Conservation (phyloP, 352 stramenopile genomes). For the Saprolegnia parasitica region DNA sequence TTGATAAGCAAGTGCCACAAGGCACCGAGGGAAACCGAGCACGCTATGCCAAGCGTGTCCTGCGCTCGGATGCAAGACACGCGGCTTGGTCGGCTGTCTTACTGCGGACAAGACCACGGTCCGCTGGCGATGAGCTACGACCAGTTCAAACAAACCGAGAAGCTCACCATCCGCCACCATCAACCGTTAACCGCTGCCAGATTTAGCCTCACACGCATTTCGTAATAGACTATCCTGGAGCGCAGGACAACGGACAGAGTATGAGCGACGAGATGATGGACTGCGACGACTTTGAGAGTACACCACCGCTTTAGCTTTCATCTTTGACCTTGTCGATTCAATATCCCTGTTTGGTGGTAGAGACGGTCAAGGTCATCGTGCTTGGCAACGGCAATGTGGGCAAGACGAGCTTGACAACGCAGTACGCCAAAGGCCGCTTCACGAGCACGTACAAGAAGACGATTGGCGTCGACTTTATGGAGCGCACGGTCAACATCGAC, state of each 20-base stretch:
- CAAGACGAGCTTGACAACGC: slow-evolving; percentile 78
- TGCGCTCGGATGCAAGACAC: no score
- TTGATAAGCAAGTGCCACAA: no score
- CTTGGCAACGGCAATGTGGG: slow-evolving; percentile 81
- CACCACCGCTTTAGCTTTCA: slow-evolving; percentile 22
- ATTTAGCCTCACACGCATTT: not conserved
- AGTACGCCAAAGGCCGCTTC: slow-evolving; percentile 74
- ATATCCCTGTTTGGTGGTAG: no score
- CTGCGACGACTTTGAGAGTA: slow-evolving; percentile 74
- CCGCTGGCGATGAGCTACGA: no score
- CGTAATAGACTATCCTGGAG: not conserved
- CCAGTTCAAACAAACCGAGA: no score
- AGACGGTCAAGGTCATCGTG: slow-evolving; percentile 78
- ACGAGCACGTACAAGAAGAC: slow-evolving; percentile 82
- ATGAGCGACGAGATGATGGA: slow-evolving; percentile 35
- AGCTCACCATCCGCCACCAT: no score
- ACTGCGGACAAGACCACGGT: no score
- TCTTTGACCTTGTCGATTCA: slow-evolving; percentile 1
- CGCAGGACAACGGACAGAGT: no score
- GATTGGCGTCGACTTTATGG: slow-evolving; percentile 81
- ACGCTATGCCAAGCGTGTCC: no score
- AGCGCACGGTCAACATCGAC: slow-evolving; percentile 62
- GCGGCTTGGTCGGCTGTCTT: no score
- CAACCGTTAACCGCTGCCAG: not conserved
- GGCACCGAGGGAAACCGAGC: no score